These are phyloP conservation scores for Megacollybia marginata DNA, from an alignment of 768 basidiomycete species.

Conservation along the genomic window DNA sequence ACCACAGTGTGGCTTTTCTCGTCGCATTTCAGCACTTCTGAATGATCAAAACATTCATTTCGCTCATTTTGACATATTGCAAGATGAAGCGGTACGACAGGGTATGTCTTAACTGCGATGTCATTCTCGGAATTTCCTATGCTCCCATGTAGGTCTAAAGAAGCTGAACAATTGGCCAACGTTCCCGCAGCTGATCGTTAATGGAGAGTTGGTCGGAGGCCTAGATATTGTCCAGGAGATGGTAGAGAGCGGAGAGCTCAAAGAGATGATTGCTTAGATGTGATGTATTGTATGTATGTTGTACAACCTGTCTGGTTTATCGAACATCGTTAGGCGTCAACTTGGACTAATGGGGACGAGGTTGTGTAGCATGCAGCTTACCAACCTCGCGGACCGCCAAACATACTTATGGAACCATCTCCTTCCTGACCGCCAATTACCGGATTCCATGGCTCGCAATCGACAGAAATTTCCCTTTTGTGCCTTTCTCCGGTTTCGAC, in stretches of 20 bases:
- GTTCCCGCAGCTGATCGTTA: constrained; percentile 78
- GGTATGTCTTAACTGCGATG: constrained; percentile 33
- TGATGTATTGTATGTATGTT: too few species aligned
- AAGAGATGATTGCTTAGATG: constrained; percentile 22
- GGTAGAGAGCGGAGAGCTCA: constrained; percentile 72
- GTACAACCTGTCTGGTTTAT: too few species aligned
- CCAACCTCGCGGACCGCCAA: too few species aligned
- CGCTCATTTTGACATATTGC: constrained; percentile 75
- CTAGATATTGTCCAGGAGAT: constrained; percentile 90
- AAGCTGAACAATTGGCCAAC: constrained; percentile 87
- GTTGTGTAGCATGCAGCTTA: too few species aligned
- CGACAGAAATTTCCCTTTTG: too few species aligned
- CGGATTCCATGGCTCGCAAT: too few species aligned
- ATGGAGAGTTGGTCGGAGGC: constrained; percentile 93
- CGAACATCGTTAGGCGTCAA: too few species aligned
- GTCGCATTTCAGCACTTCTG: constrained; percentile 64
- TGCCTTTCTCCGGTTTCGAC: too few species aligned
- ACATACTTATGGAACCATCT: too few species aligned
- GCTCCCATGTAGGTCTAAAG: constrained; percentile 45
- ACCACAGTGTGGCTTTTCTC: constrained; percentile 82
- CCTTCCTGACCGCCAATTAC: too few species aligned
- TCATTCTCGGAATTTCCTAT: background rate
- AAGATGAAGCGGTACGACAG: constrained; percentile 75
- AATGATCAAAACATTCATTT: constrained; percentile 59
- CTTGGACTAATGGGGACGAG: too few species aligned